These are phyloP conservation scores for Vitis hybrid DNA, from an alignment of 177 flowering plant genomes.

Conservation along the genomic window DNA sequence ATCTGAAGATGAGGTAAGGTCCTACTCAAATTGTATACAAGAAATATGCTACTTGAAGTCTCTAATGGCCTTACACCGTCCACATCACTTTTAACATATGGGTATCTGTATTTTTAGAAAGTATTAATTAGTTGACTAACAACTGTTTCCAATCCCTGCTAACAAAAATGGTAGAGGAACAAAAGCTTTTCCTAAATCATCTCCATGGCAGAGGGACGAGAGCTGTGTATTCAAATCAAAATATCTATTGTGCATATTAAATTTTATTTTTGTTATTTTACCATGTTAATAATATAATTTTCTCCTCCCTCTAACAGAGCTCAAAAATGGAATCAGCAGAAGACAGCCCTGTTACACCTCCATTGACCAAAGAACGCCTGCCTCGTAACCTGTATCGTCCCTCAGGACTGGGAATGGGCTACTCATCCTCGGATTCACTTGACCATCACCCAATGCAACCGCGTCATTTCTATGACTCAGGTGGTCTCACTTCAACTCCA, in stretches of 20 bases:
- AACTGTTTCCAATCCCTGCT: neutral
- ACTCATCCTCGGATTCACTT: slow-evolving; percentile 51
- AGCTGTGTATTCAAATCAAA: neutral
- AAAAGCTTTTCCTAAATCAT: neutral
- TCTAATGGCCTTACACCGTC: too few species aligned
- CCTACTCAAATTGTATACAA: neutral
- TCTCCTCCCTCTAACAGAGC: slow-evolving; percentile 27
- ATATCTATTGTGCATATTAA: neutral
- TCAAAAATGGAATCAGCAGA: slow-evolving; percentile 46
- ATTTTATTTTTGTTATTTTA: neutral
- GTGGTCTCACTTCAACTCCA: slow-evolving; percentile 50
- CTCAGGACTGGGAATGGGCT: slow-evolving; percentile 35
- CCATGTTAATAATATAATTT: neutral
- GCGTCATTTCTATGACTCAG: slow-evolving; percentile 32
- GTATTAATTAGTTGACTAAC: neutral
- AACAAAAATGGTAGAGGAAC: neutral
- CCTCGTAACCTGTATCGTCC: slow-evolving; percentile 42
- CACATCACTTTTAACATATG: too few species aligned
- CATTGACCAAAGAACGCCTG: slow-evolving; percentile 38
- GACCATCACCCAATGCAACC: slow-evolving; percentile 44
- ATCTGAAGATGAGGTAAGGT: slow-evolving; percentile 47
- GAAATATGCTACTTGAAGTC: neutral
- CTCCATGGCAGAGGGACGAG: neutral
- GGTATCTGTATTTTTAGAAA: neutral
- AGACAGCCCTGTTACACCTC: slow-evolving; percentile 47